Base-by-base conservation (phyloP, 495 filamentous ascomycete genomes). In the Talaromyces thailandensis region DNA sequence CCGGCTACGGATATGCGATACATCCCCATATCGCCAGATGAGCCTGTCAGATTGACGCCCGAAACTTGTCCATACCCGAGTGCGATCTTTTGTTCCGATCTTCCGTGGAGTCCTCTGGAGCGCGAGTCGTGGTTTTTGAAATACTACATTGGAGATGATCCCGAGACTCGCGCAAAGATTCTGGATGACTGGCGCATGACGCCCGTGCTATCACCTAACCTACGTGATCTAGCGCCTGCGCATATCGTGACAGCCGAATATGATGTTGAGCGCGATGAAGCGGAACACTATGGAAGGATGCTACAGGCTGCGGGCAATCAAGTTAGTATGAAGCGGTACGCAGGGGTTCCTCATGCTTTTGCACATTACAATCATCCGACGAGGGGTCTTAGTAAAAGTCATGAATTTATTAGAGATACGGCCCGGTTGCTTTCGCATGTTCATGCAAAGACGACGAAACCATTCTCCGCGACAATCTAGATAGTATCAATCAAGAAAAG, bases 1-100 rank as follows among this genome's bases (percentile, higher is more conserved):
- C 67, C 70, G 2, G 70, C 67, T 4, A 68, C 66, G 23, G 70
- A 70, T 37, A 68, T 72, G 68, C 66, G 64, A 12, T 72, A 65
- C 61, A 25, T 57, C 8, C 55, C 55, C 9, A 35, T 65, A 43
- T 52, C 63, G 21, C 23, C 62, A 16, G 29, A 57, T 16, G 21
- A 60, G 35, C 5, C 12, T 53, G 21, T 11, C 52, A 16, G 40
- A 35, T 18, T 65, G 21, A 67, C 62, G 0, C 7, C 61, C 1
- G 28, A 58, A 9, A 67, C 62, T 5, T 72, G 66, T 57, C 62
- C 50, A 3, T 72, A 69, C 35, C 37, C 65, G 16, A 69, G 68
- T 60, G 68, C 64, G 5, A 60, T 72, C 3, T 57, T 66, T 8
- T 64, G 62, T 5, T 53, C 66, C n/a, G 63, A 70, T 45, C 57